phyloP scores from a whole-genome alignment of 2,329 filamentous ascomycete genomes.

The Chaetothyriales sp. region DNA sequence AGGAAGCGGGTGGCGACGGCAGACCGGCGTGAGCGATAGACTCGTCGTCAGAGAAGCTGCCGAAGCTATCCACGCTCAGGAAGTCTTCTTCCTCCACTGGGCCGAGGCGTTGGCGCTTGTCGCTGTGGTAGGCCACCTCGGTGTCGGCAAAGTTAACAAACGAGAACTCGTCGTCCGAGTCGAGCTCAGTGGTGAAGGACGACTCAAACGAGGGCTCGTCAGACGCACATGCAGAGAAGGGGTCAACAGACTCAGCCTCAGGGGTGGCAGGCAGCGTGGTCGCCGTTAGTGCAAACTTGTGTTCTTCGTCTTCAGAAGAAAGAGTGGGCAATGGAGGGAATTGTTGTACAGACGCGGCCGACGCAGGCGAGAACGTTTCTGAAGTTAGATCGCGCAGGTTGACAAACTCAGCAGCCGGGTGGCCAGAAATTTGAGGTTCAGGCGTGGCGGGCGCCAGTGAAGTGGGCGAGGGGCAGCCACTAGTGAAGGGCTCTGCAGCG shows the following conservation, averaged over 20 bases:
- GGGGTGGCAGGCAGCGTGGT: conserved; percentile 26
- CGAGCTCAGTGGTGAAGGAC: conserved; percentile 59
- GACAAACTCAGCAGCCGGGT: conserved; percentile 66
- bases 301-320: conserved; percentile 50
- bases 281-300: conserved; percentile 38
- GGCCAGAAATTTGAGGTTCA: conserved; percentile 26
- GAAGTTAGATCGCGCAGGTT: conserved; percentile 84
- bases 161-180: conserved; percentile 80
- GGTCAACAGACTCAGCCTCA: conserved; percentile 26
- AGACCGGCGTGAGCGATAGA: conserved; percentile 47
- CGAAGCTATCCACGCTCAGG: conserved; percentile 61
- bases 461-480: conserved; percentile 15
- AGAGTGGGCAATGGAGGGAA: conserved; percentile 52
- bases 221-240: conserved; percentile 14
- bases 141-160: conserved; percentile 55
- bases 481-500: not conserved
- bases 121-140: conserved; percentile 47
- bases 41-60: conserved; percentile 58
- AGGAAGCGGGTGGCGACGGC: conserved; percentile 48
- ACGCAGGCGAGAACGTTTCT: conserved; percentile 31
- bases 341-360: conserved; percentile 27
- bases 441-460: conserved; percentile 14
- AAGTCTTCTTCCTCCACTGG: conserved; percentile 59
- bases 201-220: conserved; percentile 59
- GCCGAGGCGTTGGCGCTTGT: conserved; percentile 56